phyloP scores from a whole-genome alignment of 306 rosid species.

The Pterocarpus santalinus region DNA sequence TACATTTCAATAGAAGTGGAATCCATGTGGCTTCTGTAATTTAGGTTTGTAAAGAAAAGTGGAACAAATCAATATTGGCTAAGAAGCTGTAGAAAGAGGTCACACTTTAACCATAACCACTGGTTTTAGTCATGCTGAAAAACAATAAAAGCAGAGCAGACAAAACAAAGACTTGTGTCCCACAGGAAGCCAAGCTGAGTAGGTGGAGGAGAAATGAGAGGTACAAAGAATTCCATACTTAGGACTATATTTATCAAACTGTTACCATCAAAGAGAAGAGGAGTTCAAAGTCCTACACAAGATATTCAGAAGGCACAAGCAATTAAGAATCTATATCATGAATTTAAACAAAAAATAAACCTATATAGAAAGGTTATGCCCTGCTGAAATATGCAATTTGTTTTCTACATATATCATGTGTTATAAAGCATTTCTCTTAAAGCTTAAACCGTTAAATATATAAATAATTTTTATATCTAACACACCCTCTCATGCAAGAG shows the following conservation, averaged over 20 bases:
- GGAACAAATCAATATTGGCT: conserved; percentile 10
- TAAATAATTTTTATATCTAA: no score
- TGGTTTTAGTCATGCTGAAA: neutral
- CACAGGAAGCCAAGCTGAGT: neutral
- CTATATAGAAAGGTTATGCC: neutral
- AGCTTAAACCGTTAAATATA: no score
- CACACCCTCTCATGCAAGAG: no score
- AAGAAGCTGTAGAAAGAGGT: conserved; percentile 31
- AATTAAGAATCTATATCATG: conserved; percentile 11
- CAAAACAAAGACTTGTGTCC: neutral
- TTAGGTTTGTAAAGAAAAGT: conserved; percentile 22
- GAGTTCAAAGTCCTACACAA: neutral
- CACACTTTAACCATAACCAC: neutral
- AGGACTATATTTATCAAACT: neutral
- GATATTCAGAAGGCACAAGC: neutral
- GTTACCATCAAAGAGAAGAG: neutral
- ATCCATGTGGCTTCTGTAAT: neutral
- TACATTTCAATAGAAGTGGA: conserved; percentile 14
- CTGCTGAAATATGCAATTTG: neutral
- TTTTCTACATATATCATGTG: neutral
- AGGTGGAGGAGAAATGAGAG: neutral
- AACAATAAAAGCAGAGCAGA: neutral
- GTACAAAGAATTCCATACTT: neutral
- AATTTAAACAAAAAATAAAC: neutral
- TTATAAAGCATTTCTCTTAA: no score